Base-by-base conservation (phyloP, 2,329 filamentous ascomycete genomes). In the Tympanopsis confertula region DNA sequence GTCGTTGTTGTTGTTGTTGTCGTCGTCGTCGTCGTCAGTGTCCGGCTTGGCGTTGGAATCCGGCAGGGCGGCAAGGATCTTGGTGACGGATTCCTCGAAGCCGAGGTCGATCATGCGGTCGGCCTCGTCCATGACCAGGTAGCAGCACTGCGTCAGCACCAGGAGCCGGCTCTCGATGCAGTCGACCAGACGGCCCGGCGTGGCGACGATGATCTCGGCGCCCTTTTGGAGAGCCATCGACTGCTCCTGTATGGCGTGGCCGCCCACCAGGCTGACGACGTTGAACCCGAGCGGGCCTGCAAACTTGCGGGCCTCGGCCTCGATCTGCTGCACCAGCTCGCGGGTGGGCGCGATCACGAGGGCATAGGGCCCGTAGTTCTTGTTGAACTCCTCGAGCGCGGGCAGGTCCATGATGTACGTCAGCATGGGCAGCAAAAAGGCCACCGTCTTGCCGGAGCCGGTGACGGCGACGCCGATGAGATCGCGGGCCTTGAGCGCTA, bases 91-190 rank as follows among this genome's bases (percentile, higher is more conserved):
- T 51, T 96, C 91, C 61, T 98, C 91, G 56, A 98, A 98, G 35
- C 91, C 91, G 43, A 96, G 78, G 55, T 98, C 91, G 45, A 98
- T 94, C 91, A 98, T 98, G 39, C 89, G 84, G 62, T 98, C 91
- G 26, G 91, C 91, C 71, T 98, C 91, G 58, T 98, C 91, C 89
- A 98, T 95, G 61, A 98, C 94, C 39, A 96, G 76, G 62, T 96
- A 96, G 63, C 87, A 94, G 60, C 91, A 96, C 61, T 96, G 91
- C 14, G 78, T 79, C 35, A 96, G 74, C 1, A 98, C 89, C 2
- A 96, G 70, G 19, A 96, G 77, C 22, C 89, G 81, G 14, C 91
- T 76, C 59, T 98, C 91, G 48, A 98, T 91, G 59, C 88, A 96
- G 64, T 98, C 91, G 7, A 96, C 85, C 1, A 98, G 74, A 71